Evolutionary conservation across 164 flowering plant genomes (phyloP).

Genomic region (Tetrastigma voinierianum): DNA sequence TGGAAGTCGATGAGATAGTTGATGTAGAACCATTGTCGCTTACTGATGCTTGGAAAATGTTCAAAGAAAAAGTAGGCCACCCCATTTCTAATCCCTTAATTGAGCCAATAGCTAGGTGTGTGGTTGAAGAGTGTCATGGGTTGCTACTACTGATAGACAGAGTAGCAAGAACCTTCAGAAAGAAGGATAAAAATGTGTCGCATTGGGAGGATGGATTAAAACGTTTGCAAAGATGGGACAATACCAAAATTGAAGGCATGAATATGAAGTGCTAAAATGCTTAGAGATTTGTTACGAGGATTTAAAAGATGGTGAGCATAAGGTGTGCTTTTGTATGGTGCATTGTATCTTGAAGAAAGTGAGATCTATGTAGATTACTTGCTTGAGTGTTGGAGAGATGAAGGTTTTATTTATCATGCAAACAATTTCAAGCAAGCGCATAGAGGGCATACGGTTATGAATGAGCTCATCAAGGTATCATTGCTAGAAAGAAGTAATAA

Average conservation of each 20-base stretch:
- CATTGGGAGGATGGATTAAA: not conserved
- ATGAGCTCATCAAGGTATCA: slow-evolving; percentile 7
- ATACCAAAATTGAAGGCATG: not conserved
- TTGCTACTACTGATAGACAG: too few relatives aligned
- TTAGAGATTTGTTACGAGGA: slow-evolving; percentile 5
- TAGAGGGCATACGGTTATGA: not conserved
- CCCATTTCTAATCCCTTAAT: too few relatives aligned
- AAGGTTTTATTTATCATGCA: not conserved
- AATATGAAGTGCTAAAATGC: not conserved
- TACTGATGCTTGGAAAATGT: too few relatives aligned
- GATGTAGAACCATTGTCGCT: too few relatives aligned
- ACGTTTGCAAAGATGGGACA: not conserved
- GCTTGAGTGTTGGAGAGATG: slow-evolving; percentile 13
- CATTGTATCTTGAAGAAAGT: slow-evolving; percentile 8
- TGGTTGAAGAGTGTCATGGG: too few relatives aligned
- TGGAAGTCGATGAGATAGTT: too few relatives aligned
- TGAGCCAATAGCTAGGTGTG: too few relatives aligned
- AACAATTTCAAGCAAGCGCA: not conserved
- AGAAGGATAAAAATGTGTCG: not conserved
- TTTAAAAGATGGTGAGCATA: not conserved
- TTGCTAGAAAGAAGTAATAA: slow-evolving; percentile 1
- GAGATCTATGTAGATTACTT: slow-evolving; percentile 4
- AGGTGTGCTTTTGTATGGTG: slow-evolving; percentile 11
- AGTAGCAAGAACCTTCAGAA: not conserved
- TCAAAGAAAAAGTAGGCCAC: too few relatives aligned